These are phyloP conservation scores for Cyamopsis tetragonoloba DNA, from an alignment of 306 rosid genomes.

Conservation along the genomic window DNA sequence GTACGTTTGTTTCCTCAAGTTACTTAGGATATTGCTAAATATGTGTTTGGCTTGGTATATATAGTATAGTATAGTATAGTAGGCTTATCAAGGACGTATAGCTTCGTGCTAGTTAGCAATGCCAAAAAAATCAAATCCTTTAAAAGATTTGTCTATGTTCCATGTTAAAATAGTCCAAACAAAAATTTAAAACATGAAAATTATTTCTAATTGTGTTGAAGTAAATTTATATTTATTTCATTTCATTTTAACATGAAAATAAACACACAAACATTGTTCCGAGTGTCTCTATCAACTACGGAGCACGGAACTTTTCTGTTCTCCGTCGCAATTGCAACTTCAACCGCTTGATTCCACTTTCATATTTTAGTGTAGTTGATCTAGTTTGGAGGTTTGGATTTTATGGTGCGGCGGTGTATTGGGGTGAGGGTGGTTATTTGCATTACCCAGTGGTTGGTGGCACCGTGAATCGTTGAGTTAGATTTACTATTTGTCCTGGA, in stretches of 20 bases:
- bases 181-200: no score
- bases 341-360: slow-evolving; percentile 8
- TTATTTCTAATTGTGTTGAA: no score
- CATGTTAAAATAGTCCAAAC: no score
- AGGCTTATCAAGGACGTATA: no score
- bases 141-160: no score
- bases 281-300: slow-evolving; percentile 31
- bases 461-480: background rate
- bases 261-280: no score
- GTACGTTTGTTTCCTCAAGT: slow-evolving; percentile 10
- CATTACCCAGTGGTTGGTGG: slow-evolving; percentile 11
- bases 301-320: background rate
- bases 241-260: no score
- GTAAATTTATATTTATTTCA: no score
- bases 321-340: slow-evolving; percentile 16
- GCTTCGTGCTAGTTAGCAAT: no score
- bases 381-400: background rate
- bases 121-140: no score
- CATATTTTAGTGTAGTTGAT: slow-evolving; percentile 23
- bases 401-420: background rate
- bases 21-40: background rate
- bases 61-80: no score
- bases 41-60: background rate
- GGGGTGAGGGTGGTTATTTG: background rate
- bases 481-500: background rate